Evolutionary conservation across 768 basidiomycete genomes (phyloP).

Genomic region (Xerocomellus chrysenteron): DNA sequence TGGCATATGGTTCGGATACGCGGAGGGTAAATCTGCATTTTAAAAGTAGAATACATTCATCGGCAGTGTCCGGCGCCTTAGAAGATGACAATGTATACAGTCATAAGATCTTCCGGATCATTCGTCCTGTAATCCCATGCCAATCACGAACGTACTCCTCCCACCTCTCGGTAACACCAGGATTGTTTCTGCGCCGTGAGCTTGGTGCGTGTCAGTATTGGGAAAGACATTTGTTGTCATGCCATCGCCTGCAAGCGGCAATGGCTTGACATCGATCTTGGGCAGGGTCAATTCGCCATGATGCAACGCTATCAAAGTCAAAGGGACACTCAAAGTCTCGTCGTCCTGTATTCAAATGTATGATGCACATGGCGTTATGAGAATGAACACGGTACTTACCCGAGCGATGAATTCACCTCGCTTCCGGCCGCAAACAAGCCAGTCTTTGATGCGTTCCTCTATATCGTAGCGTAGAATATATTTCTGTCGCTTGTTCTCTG

Average conservation of each 20-base stretch:
- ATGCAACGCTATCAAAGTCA: slow-evolving; percentile 85
- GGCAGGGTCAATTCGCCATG: slow-evolving; percentile 81
- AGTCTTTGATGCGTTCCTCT: slow-evolving; percentile 76
- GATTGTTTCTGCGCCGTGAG: slow-evolving; percentile 80
- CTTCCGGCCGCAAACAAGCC: slow-evolving; percentile 88
- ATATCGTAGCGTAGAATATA: slow-evolving; percentile 78
- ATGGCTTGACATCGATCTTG: slow-evolving; percentile 61
- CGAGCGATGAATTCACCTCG: slow-evolving; percentile 76
- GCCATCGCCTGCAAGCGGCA: slow-evolving; percentile 50
- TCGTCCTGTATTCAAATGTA: slow-evolving; percentile 49
- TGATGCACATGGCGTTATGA: neutral
- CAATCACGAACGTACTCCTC: slow-evolving; percentile 76
- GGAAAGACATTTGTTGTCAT: slow-evolving; percentile 63
- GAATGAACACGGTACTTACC: slow-evolving; percentile 41
- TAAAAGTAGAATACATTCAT: neutral
- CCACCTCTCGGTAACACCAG: slow-evolving; percentile 82
- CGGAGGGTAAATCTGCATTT: slow-evolving; percentile 35
- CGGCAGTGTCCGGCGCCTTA: neutral
- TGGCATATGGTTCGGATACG: slow-evolving; percentile 55
- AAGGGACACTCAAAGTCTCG: slow-evolving; percentile 52
- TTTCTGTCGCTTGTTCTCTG: slow-evolving; percentile 37
- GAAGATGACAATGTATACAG: neutral
- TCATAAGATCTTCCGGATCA: slow-evolving; percentile 6
- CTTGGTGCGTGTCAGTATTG: slow-evolving; percentile 76
- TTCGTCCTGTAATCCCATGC: slow-evolving; percentile 51